Evolutionary conservation across 208 protist species (phyloP), one percentile per base, ranked within the genome.

Genomic region (Tritrichomonas foetus): DNA sequence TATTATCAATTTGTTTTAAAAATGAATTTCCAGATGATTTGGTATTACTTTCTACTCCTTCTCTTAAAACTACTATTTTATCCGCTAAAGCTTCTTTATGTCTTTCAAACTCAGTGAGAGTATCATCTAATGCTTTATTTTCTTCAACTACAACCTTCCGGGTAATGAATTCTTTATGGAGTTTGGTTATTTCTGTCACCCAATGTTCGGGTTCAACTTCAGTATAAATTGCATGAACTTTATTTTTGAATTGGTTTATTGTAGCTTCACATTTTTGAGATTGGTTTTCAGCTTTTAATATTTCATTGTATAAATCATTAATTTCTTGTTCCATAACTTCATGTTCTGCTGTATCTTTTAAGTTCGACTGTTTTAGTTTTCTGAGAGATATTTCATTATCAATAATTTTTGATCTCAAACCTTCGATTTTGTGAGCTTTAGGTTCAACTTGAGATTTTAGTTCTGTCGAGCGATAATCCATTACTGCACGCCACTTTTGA

Each of bases 291-390:
- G 78, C 44, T 50, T 89, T 89, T 14, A 89, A 20, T 20, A 89
- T 89, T 53, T 89, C 47, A 39, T 89, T 49, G 41, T 89, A 89
- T 53, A 89, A 39, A 27, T n/a, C 78, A 27, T 89, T 89, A 27
- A 89, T 89, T 89, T 89, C 47, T 33, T 13, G 27, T 57, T 89
- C 78, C 78, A 89, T 89, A 39, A 57, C 57, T 27, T 89, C 78
- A 14, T 57, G 44, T 55, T 89, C 47, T 89, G 33, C 16, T 53
- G 41, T 27, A 39, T 89, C 78, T 89, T 89, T 89, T 36, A 33
- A 8, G 39, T 89, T 61, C 3, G 47, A 61, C 16, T 53, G 22
- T 89, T 89, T 89, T 47, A 57, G 5, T 57, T 44, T 11, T 57
- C 78, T 53, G 1, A 89, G 30, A 0, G 30, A 33, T 33, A n/a